phyloP scores from a whole-genome alignment of 108 stramenopile species.

The Asterionellopsis glacialis region DNA sequence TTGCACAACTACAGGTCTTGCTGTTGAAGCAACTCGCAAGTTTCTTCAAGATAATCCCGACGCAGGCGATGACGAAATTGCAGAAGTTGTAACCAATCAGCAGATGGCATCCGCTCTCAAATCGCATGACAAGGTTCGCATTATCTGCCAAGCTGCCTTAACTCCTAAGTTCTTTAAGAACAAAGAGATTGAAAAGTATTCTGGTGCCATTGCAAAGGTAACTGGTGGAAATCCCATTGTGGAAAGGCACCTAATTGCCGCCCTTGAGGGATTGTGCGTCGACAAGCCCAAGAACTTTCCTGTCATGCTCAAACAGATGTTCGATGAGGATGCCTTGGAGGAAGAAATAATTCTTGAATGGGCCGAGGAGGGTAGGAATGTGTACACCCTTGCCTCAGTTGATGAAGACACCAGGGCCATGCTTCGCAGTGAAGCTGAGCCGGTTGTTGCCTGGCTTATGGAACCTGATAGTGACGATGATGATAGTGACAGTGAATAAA shows the following conservation, averaged over 20 bases:
- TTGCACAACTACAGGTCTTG: constrained; percentile 38
- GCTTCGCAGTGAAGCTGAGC: constrained; percentile 80
- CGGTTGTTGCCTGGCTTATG: constrained; percentile 88
- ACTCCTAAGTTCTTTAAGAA: constrained; percentile 82
- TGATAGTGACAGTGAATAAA: constrained; percentile 34
- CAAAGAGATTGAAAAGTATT: constrained; percentile 69
- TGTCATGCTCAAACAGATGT: constrained; percentile 87
- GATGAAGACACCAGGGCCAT: constrained; percentile 74
- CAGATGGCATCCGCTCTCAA: constrained; percentile 93
- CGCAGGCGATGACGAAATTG: constrained; percentile 53
- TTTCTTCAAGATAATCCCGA: constrained; percentile 71
- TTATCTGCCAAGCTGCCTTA: constrained; percentile 70
- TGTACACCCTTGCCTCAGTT: constrained; percentile 64
- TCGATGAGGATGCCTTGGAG: constrained; percentile 83
- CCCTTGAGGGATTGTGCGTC: constrained; percentile 65
- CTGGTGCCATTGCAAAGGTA: constrained; percentile 50
- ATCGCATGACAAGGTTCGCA: constrained; percentile 85
- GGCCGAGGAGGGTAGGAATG: constrained; percentile 80
- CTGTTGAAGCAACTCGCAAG: constrained; percentile 72
- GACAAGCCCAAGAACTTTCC: constrained; percentile 87
- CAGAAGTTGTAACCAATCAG: constrained; percentile 81
- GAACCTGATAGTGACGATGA: constrained; percentile 75
- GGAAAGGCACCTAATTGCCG: constrained; percentile 83
- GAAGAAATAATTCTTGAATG: constrained; percentile 91
- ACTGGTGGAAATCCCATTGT: constrained; percentile 71